Conservation (phyloP, 768 basidiomycete species). For the Agrocybe pediades region DNA sequence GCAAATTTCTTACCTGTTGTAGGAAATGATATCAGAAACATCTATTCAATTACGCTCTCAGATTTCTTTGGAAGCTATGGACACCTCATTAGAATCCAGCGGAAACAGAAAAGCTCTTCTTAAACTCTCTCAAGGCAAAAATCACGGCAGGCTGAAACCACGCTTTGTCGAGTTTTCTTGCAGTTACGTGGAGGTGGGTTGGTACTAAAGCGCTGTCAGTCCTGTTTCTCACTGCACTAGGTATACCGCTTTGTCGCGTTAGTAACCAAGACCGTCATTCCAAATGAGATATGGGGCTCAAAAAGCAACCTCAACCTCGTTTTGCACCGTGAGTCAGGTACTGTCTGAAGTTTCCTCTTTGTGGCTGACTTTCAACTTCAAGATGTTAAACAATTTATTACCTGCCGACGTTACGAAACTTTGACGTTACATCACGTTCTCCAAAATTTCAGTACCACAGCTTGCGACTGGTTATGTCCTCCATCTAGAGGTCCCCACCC, state of each 20-base stretch:
- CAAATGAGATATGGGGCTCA: conserved; percentile 79
- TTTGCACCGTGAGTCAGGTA: conserved; percentile 50
- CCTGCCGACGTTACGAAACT: conserved; percentile 79
- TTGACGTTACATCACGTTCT: conserved; percentile 73
- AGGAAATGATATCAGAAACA: conserved; percentile 81
- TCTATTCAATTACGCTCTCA: conserved; percentile 61
- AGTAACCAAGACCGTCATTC: conserved; percentile 71
- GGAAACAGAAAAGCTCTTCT: conserved; percentile 46
- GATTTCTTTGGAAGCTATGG: conserved; percentile 29
- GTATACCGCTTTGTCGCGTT: conserved; percentile 68
- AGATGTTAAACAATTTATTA: conserved; percentile 80
- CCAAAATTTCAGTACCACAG: conserved; percentile 73
- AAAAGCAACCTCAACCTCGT: conserved; percentile 61
- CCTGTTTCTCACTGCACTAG: conserved; percentile 33
- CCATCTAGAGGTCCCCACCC: conserved; percentile 32
- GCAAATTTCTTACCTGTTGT: conserved; percentile 6
- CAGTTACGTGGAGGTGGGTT: conserved; percentile 57
- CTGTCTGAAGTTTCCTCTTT: neutral
- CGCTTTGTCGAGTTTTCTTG: conserved; percentile 81
- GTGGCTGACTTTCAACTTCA: neutral
- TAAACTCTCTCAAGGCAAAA: conserved; percentile 48
- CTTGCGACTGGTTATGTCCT: conserved; percentile 79
- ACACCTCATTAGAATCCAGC: conserved; percentile 55
- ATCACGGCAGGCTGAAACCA: conserved; percentile 57
- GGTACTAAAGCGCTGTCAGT: neutral